Conservation (phyloP, 2,329 filamentous ascomycete species). For the Cytospora schulzeri region DNA sequence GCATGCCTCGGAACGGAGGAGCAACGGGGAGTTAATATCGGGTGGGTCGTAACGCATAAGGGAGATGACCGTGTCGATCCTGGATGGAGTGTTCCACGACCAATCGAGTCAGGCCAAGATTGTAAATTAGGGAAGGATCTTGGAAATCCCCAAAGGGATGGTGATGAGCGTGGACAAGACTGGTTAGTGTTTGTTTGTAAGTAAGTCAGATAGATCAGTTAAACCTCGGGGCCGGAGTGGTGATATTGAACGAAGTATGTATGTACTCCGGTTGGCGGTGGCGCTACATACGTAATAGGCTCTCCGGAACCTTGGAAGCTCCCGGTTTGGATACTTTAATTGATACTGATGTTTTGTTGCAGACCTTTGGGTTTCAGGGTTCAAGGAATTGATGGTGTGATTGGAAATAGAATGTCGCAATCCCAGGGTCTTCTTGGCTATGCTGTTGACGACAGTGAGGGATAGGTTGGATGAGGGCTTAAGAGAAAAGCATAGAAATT, state of each 20-base stretch:
- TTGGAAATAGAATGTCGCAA: not conserved
- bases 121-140: not conserved
- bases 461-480: too few relatives aligned
- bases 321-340: not conserved
- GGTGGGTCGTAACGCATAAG: conserved; percentile 16
- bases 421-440: not conserved
- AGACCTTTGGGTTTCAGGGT: not conserved
- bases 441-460: not conserved
- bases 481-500: not conserved
- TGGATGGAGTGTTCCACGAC: conserved; percentile 12
- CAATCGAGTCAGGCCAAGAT: conserved; percentile 17
- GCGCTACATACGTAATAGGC: not conserved
- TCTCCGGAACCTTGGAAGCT: not conserved
- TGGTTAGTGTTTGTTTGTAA: not conserved
- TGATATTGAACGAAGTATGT: not conserved
- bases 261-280: not conserved
- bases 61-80: conserved; percentile 23
- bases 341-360: not conserved
- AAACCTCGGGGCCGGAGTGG: not conserved
- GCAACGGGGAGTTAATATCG: conserved; percentile 12
- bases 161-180: conserved; percentile 19
- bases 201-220: not conserved
- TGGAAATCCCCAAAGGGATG: conserved; percentile 10
- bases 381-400: not conserved
- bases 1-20: conserved; percentile 18